These are phyloP conservation scores for Coniochaeta prunicola DNA, from an alignment of 2,329 filamentous ascomycete genomes.

Conservation along the genomic window DNA sequence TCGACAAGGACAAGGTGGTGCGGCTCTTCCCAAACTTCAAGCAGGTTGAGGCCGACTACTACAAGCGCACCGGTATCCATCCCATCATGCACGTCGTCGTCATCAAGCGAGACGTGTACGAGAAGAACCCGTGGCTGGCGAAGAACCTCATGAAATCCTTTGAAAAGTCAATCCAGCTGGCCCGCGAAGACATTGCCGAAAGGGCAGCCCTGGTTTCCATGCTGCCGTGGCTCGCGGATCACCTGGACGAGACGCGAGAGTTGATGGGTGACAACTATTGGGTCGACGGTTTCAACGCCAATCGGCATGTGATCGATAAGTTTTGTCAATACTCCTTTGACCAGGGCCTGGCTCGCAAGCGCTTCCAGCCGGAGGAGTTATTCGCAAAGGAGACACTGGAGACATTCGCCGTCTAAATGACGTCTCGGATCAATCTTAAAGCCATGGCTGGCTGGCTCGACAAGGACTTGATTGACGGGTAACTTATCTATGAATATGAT, in stretches of 20 bases:
- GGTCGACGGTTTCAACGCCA: neutral
- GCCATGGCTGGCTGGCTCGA: too few species aligned
- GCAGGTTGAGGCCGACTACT: neutral
- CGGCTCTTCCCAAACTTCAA: constrained; percentile 1
- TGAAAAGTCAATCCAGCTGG: neutral
- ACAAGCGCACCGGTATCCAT: neutral
- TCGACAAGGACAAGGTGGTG: neutral
- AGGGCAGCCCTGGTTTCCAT: neutral
- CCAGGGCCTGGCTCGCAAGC: neutral
- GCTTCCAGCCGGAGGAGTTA: neutral
- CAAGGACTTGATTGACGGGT: too few species aligned
- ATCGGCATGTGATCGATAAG: neutral
- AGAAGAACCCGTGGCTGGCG: neutral
- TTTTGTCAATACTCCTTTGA: neutral
- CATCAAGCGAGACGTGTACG: neutral
- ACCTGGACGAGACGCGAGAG: neutral
- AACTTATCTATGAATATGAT: too few species aligned
- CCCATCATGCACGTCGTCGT: constrained; percentile 1
- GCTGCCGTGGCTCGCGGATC: neutral
- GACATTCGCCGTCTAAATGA: too few species aligned
- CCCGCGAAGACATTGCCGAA: neutral
- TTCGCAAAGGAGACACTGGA: neutral
- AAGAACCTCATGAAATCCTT: neutral
- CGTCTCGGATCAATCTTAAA: too few species aligned
- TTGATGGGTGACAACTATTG: neutral